Conservation (phyloP, 1,284 basidiomycete genomes). For the Ceratobasidium sp. region DNA sequence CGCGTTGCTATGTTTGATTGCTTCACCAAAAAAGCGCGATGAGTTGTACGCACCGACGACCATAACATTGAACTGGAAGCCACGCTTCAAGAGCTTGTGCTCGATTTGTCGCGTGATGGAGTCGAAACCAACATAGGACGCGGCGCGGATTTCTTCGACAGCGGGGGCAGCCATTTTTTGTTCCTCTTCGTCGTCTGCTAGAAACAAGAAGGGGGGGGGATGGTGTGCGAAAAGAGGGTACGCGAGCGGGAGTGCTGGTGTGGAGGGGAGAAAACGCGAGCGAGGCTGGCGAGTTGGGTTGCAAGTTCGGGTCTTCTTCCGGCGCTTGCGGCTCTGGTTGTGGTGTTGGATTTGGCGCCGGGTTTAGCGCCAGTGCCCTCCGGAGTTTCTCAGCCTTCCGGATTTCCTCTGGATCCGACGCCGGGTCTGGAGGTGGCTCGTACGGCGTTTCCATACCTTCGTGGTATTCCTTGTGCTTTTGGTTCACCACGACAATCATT, state of each 20-base stretch:
- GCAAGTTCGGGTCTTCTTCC: conserved; percentile 21
- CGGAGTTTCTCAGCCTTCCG: conserved; percentile 35
- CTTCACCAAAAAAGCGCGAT: conserved; percentile 10
- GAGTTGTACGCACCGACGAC: conserved; percentile 76
- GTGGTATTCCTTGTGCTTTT: conserved; percentile 18
- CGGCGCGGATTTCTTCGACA: conserved; percentile 81
- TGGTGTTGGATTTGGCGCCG: conserved; percentile 24
- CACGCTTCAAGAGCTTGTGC: conserved; percentile 98
- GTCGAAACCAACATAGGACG: conserved; percentile 93
- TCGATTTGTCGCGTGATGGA: conserved; percentile 98
- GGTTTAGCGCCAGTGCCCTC: conserved; percentile 28
- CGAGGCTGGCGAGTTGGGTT: conserved; percentile 32
- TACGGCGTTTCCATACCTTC: conserved; percentile 26
- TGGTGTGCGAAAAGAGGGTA: conserved; percentile 10
- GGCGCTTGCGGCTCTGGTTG: conserved; percentile 22
- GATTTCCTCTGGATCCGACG: conserved; percentile 14
- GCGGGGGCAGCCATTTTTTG: conserved; percentile 51
- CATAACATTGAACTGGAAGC: conserved; percentile 99
- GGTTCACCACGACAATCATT: conserved; percentile 36
- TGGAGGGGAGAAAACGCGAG: conserved; percentile 36
- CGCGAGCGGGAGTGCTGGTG: conserved; percentile 30
- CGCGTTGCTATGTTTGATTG: conserved; percentile 35
- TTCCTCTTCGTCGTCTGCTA: conserved; percentile 26
- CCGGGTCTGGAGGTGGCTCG: conserved; percentile 25
- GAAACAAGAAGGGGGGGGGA: conserved; percentile 7